Base-by-base conservation (phyloP, 2,329 filamentous ascomycete species). In the Colletotrichum tanaceti region DNA sequence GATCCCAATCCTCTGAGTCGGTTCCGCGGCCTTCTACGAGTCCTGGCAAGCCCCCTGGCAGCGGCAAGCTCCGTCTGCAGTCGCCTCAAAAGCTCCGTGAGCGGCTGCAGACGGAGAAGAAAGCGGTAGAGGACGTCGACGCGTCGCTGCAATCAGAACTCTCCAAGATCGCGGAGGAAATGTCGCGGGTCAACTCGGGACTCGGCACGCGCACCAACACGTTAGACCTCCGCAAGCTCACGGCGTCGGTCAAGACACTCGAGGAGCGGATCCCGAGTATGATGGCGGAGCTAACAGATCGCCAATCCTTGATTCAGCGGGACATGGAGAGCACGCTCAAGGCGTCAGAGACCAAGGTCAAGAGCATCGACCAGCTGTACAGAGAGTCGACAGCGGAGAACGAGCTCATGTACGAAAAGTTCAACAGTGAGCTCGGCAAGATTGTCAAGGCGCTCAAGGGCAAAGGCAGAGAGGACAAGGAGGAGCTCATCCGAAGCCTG, bases 341-440 rank as follows among this genome's bases (percentile, higher is more conserved):
- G 73, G 89, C 93, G 1, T 89, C 88, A 16, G 94, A 98, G 77
- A 87, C 86, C 68, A 94, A 96, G 74, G 90, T 91, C 68, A 91
- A 90, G 73, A 91, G 91, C 47, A 88, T 98, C 61, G 94, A 98
- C 77, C 92, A 97, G 79, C 83, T 97, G 59, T 97, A 97, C 81
- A 92, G 93, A 72, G 93, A 97, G 75, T 88, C 90, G 18, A 93
- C 90, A 73, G 92, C 93, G 0, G 95, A 98, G 82, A 98, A 98
- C 74, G 94, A 98, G 80, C 87, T 95, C 38, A 84, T 98, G 63
- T 98, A 98, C 78, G 92, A 95, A 72, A 91, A 90, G 70, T 97
- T 98, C 83, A 97, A 98, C 75, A 88, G 89, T n/a, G 95, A 98
- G 80, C 82, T 98, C 55, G 91, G 89, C 73, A 93, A 92, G 82